phyloP scores from a whole-genome alignment of 495 filamentous ascomycete genomes.

The Hamigera avellanea region DNA sequence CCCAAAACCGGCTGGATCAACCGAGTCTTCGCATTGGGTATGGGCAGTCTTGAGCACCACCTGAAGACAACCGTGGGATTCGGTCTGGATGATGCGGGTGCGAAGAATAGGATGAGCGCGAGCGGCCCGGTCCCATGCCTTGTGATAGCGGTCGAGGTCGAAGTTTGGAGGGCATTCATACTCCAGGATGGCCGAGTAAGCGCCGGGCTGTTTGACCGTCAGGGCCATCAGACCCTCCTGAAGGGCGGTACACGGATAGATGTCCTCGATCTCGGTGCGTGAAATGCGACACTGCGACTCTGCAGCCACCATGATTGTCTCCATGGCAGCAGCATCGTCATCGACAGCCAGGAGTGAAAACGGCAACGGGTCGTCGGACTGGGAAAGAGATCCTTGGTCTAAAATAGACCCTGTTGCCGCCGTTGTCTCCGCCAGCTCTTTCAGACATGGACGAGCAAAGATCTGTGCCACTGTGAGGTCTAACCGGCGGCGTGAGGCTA shows the following conservation, averaged over 20 bases:
- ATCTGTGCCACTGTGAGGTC: neutral
- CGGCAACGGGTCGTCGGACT: no score
- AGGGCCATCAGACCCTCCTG: conserved; percentile 43
- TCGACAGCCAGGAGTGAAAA: no score
- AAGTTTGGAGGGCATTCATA: conserved; percentile 18
- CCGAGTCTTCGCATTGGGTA: no score
- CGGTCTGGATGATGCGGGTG: conserved; percentile 27
- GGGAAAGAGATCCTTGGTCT: no score
- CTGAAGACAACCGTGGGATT: conserved; percentile 17
- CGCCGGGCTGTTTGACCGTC: conserved; percentile 24
- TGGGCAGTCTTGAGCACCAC: conserved; percentile 25
- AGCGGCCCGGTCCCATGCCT: conserved; percentile 32
- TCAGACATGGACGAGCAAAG: no score
- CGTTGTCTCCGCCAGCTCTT: no score
- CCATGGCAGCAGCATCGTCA: no score
- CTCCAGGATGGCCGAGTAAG: conserved; percentile 27
- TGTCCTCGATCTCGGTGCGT: conserved; percentile 18
- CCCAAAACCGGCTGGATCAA: no score
- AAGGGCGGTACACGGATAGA: conserved; percentile 34
- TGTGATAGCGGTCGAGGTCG: conserved; percentile 31
- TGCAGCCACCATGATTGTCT: neutral
- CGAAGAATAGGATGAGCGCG: conserved; percentile 19
- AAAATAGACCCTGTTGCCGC: no score
- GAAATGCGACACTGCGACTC: conserved; percentile 11
- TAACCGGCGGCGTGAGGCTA: neutral